phyloP scores from a whole-genome alignment of 2,329 filamentous ascomycete species.

The Dendryphion nanum region DNA sequence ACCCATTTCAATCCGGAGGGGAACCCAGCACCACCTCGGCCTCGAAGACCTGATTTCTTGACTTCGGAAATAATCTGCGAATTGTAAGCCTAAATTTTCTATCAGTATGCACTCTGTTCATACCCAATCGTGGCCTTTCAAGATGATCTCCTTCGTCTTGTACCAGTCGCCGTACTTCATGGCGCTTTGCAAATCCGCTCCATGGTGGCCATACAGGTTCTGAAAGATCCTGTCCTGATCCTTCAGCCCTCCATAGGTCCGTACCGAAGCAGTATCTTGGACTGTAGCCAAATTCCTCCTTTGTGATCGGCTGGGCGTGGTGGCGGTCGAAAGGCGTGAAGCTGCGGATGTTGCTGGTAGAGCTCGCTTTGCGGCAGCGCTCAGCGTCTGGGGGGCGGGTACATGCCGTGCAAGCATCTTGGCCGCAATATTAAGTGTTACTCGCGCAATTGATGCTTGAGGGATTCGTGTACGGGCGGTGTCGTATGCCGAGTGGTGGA shows the following conservation, averaged over 20 bases:
- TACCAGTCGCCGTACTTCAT: conserved; percentile 99
- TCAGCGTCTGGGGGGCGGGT: conserved; percentile 39
- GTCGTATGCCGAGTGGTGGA: conserved; percentile 29
- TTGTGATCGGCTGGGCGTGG: conserved; percentile 48
- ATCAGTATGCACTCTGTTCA: conserved; percentile 10
- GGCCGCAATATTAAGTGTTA: conserved; percentile 19
- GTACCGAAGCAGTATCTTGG: conserved; percentile 55
- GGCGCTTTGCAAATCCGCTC: conserved; percentile 85
- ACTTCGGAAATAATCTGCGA: conserved; percentile 87
- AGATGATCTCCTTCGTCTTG: conserved; percentile 97
- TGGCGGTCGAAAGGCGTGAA: conserved; percentile 39
- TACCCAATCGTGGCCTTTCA: conserved; percentile 95
- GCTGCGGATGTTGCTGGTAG: conserved; percentile 40
- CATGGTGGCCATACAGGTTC: conserved; percentile 94
- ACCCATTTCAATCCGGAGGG: conserved; percentile 99
- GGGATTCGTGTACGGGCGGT: conserved; percentile 24
- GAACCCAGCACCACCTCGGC: conserved; percentile 95
- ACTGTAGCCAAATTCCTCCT: conserved; percentile 67
- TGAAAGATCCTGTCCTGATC: conserved; percentile 99
- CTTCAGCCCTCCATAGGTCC: conserved; percentile 78
- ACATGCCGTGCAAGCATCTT: conserved; percentile 44
- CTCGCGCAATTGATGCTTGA: conserved; percentile 40
- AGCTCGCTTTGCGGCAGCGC: conserved; percentile 40
- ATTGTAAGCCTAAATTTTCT: conserved; percentile 16
- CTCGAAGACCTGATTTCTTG: conserved; percentile 92